phyloP scores from a whole-genome alignment of 2,329 filamentous ascomycete species.

The Aspergillus thermomutatus region DNA sequence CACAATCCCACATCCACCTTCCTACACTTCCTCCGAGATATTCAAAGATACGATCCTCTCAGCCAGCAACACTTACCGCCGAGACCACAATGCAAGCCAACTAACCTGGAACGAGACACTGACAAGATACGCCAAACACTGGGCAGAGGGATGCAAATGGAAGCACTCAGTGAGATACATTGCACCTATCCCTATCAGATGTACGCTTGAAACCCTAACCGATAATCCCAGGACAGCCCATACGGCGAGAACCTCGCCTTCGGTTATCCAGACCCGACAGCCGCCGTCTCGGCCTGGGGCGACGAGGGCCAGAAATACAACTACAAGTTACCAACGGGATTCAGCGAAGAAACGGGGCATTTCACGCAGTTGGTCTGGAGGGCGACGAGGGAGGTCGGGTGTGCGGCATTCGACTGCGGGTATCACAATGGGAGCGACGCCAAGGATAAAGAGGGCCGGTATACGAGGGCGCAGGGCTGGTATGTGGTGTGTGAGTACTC shows the following conservation, averaged over 20 bases:
- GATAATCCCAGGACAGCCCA: slow-evolving; percentile 49
- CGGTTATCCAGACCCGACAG: slow-evolving; percentile 59
- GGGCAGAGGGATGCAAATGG: slow-evolving; percentile 44
- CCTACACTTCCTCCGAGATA: slow-evolving; percentile 41
- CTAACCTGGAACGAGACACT: slow-evolving; percentile 66
- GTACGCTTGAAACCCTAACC: slow-evolving; percentile 1
- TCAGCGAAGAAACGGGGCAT: slow-evolving; percentile 61
- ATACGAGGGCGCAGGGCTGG: slow-evolving; percentile 49
- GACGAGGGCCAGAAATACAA: slow-evolving; percentile 58
- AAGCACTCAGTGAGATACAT: slow-evolving; percentile 34
- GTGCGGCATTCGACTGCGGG: slow-evolving; percentile 44
- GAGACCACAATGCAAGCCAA: slow-evolving; percentile 57
- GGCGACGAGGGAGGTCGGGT: slow-evolving; percentile 59
- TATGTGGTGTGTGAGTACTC: slow-evolving; percentile 69
- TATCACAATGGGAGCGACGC: slow-evolving; percentile 16
- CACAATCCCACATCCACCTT: slow-evolving; percentile 27
- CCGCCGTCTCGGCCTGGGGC: slow-evolving; percentile 65
- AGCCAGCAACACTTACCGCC: slow-evolving; percentile 64
- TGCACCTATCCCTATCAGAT: neutral
- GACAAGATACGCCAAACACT: slow-evolving; percentile 53
- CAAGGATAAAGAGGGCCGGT: slow-evolving; percentile 5
- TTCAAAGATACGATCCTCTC: slow-evolving; percentile 58
- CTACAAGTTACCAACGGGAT: slow-evolving; percentile 54
- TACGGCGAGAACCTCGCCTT: slow-evolving; percentile 73
- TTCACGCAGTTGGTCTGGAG: slow-evolving; percentile 74